Percentiles rank a stretch among this genome's conserved stretches.
Evolutionary conservation across 2,329 filamentous ascomycete species (phyloP).

Genomic region (Ophiostoma himal-ulmi): DNA sequence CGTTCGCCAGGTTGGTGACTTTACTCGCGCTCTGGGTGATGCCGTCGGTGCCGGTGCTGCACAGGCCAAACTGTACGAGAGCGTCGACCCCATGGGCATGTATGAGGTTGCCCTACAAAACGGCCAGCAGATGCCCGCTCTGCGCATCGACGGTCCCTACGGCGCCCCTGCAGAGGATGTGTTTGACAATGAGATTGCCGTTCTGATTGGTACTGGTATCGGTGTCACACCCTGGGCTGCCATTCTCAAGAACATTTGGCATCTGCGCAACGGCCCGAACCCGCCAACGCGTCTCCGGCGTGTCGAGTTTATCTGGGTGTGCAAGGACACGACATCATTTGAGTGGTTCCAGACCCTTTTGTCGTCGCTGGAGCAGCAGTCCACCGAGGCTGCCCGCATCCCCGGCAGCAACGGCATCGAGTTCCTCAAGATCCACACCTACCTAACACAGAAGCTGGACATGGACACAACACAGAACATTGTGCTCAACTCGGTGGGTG

Average conservation of each 20-base stretch:
- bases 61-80: conserved; percentile 84
- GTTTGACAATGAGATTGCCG: conserved; percentile 85
- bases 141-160: conserved; percentile 92
- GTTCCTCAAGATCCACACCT: conserved; percentile 96
- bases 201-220: conserved; percentile 80
- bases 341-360: conserved; percentile 98
- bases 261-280: conserved; percentile 83
- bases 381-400: conserved; percentile 60
- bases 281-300: conserved; percentile 82
- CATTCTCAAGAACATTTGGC: conserved; percentile 97
- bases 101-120: conserved; percentile 95
- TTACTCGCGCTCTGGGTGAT: conserved; percentile 87
- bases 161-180: conserved; percentile 96
- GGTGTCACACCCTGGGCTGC: conserved; percentile 82
- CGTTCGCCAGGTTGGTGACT: conserved; percentile 94
- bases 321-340: conserved; percentile 90
- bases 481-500: conserved; percentile 88
- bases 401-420: conserved; percentile 65
- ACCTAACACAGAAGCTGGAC: conserved; percentile 89
- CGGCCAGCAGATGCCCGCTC: conserved; percentile 81
- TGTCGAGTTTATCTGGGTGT: conserved; percentile 99
- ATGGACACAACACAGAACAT: conserved; percentile 93
- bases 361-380: conserved; percentile 83
- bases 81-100: conserved; percentile 88
- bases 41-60: conserved; percentile 85